These are phyloP conservation scores for Fusarium pseudonygamai DNA, from an alignment of 2,329 filamentous ascomycete species.

Conservation along the genomic window DNA sequence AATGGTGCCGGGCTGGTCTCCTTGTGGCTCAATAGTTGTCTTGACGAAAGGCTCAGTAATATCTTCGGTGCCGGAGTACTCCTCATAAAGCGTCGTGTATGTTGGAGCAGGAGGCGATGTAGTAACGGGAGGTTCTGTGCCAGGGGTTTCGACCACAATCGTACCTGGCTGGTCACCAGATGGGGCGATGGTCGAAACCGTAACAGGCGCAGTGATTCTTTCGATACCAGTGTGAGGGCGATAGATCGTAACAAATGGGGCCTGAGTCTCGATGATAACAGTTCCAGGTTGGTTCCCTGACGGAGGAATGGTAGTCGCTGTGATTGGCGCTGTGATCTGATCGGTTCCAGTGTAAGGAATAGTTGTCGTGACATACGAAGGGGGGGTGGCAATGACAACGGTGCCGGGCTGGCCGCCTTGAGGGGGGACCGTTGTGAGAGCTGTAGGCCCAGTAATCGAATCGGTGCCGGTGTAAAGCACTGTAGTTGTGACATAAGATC, in stretches of 20 bases:
- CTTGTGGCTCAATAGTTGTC: constrained; percentile 22
- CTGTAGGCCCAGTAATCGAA: constrained; percentile 2
- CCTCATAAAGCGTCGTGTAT: constrained; percentile 19
- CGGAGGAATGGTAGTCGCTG: constrained; percentile 10
- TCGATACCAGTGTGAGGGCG: constrained; percentile 16
- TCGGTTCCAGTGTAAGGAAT: constrained; percentile 16
- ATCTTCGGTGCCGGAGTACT: constrained; percentile 16
- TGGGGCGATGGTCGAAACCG: constrained; percentile 20
- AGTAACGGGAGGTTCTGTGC: constrained; percentile 11
- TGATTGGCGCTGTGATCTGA: constrained; percentile 18
- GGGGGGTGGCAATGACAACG: constrained; percentile 17
- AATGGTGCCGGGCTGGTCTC: constrained; percentile 24
- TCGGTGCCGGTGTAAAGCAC: constrained; percentile 9
- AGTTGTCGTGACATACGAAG: constrained; percentile 21
- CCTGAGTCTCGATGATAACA: constrained; percentile 24
- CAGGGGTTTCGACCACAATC: constrained; percentile 24
- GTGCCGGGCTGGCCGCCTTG: constrained; percentile 17
- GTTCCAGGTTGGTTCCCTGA: constrained; percentile 14
- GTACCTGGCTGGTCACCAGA: constrained; percentile 21
- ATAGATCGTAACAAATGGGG: constrained; percentile 21
- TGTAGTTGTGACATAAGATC: constrained; percentile 11
- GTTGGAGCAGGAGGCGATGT: constrained; percentile 17
- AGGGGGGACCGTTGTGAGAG: constrained; percentile 12
- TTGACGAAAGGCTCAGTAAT: constrained; percentile 7
- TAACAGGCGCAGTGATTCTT: constrained; percentile 16